These are phyloP conservation scores for Brassica incana DNA, from an alignment of 345 rosid species.

Conservation along the genomic window DNA sequence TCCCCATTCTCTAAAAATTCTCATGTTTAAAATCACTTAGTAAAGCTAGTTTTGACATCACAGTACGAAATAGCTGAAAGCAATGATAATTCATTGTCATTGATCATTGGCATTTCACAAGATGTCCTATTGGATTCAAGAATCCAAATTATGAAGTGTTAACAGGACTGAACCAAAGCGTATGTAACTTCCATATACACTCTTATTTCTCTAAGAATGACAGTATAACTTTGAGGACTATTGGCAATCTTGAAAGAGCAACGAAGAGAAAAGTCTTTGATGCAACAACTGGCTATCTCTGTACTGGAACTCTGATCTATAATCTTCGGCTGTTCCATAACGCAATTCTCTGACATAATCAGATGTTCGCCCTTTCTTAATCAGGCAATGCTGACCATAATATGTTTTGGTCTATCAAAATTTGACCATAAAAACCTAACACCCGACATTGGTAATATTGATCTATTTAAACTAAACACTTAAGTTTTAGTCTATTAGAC, in stretches of 20 bases:
- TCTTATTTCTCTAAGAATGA: conserved; percentile 15
- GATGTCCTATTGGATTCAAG: conserved; percentile 25
- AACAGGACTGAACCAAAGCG: background rate
- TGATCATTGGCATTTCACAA: conserved; percentile 6
- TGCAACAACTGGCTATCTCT: conserved; percentile 7
- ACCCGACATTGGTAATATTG: too few species aligned
- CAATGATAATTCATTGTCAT: too few species aligned
- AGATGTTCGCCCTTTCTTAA: background rate
- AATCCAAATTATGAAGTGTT: conserved; percentile 19
- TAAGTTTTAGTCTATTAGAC: too few species aligned
- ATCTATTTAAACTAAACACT: too few species aligned
- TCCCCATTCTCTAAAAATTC: too few species aligned
- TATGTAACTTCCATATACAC: conserved; percentile 6
- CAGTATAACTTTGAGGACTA: conserved; percentile 1
- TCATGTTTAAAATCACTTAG: background rate
- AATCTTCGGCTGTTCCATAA: conserved; percentile 27
- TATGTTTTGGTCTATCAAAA: too few species aligned
- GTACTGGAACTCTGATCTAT: conserved; percentile 15
- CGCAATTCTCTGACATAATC: background rate
- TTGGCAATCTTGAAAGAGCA: conserved; percentile 6
- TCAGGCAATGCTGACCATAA: background rate
- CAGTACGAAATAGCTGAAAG: conserved; percentile 13
- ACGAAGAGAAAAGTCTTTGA: background rate
- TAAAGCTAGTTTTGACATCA: background rate
- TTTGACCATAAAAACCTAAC: too few species aligned